Evolutionary conservation across 2,329 filamentous ascomycete genomes (phyloP).

Genomic region (Hypoxylon sp.): DNA sequence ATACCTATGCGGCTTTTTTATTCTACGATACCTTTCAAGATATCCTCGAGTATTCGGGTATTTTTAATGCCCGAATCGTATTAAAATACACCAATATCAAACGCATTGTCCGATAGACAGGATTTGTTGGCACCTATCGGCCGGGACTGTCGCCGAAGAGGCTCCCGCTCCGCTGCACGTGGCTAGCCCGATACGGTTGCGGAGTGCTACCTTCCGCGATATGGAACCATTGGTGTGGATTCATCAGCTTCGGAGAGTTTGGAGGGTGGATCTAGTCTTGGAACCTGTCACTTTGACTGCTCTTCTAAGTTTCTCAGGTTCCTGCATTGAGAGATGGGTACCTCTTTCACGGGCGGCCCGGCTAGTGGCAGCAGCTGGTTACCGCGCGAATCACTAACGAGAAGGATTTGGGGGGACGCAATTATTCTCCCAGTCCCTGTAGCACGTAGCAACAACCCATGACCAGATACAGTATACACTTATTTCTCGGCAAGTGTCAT

Average conservation of each 20-base stretch:
- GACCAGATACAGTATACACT: conserved; percentile 2
- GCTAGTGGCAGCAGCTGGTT: conserved; percentile 31
- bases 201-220: conserved; percentile 44
- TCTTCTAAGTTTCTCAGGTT: conserved; percentile 24
- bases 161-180: conserved; percentile 34
- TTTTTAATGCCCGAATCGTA: neutral
- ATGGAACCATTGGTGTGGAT: conserved; percentile 37
- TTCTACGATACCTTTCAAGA: neutral
- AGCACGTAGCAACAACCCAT: conserved; percentile 7
- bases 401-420: neutral
- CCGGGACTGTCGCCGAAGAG: conserved; percentile 29
- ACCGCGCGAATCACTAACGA: conserved; percentile 22
- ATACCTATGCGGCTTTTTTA: neutral
- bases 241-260: conserved; percentile 19
- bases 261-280: conserved; percentile 12
- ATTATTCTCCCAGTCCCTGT: conserved; percentile 2
- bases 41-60: neutral
- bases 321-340: conserved; percentile 35
- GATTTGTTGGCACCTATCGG: conserved; percentile 8
- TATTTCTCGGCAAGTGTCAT: conserved; percentile 37
- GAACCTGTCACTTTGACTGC: conserved; percentile 2
- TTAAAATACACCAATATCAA: neutral
- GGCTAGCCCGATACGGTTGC: conserved; percentile 42
- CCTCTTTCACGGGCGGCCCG: conserved; percentile 10
- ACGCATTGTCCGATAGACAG: neutral